A percentile compares a stretch with the other conserved stretches of the same genome.
Conservation (phyloP, 345 rosid genomes). For the Microcos paniculata region DNA sequence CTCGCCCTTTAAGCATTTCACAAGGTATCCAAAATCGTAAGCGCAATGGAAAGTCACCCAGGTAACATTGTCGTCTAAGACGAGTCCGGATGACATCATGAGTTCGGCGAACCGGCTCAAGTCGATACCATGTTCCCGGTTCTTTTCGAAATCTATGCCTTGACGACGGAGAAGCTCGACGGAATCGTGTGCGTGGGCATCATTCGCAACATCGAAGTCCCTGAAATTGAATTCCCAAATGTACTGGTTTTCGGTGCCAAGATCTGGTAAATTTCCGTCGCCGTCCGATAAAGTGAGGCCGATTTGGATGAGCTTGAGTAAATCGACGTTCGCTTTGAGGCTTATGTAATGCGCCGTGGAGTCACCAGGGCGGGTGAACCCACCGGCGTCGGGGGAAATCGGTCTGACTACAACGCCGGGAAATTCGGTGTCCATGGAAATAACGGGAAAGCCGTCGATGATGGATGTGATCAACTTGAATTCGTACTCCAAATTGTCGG, state of each 20-base stretch:
- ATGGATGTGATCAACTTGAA: slow-evolving; percentile 39
- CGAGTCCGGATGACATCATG: slow-evolving; percentile 60
- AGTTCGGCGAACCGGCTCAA: slow-evolving; percentile 45
- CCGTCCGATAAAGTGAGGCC: slow-evolving; percentile 57
- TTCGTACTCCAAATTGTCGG: slow-evolving; percentile 42
- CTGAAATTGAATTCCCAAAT: slow-evolving; percentile 73
- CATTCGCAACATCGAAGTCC: slow-evolving; percentile 53
- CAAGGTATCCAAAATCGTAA: slow-evolving; percentile 64
- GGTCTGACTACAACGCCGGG: slow-evolving; percentile 56
- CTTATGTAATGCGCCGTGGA: slow-evolving; percentile 38
- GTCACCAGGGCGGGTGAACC: slow-evolving; percentile 18
- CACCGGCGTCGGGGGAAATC: background rate
- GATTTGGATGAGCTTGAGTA: slow-evolving; percentile 54
- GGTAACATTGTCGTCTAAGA: slow-evolving; percentile 44
- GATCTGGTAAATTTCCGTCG: slow-evolving; percentile 56
- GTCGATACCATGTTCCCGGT: slow-evolving; percentile 40
- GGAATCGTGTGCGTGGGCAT: slow-evolving; percentile 52
- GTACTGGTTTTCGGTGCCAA: slow-evolving; percentile 32
- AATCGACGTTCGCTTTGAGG: slow-evolving; percentile 57
- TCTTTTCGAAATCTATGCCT: slow-evolving; percentile 59
- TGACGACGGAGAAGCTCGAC: slow-evolving; percentile 56
- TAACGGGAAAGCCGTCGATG: slow-evolving; percentile 34
- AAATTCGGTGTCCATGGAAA: slow-evolving; percentile 76
- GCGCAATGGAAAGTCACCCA: slow-evolving; percentile 77
- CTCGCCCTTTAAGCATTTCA: slow-evolving; percentile 50